Evolutionary conservation across 2,329 filamentous ascomycete genomes (phyloP).

Genomic region (Alternaria arborescens): DNA sequence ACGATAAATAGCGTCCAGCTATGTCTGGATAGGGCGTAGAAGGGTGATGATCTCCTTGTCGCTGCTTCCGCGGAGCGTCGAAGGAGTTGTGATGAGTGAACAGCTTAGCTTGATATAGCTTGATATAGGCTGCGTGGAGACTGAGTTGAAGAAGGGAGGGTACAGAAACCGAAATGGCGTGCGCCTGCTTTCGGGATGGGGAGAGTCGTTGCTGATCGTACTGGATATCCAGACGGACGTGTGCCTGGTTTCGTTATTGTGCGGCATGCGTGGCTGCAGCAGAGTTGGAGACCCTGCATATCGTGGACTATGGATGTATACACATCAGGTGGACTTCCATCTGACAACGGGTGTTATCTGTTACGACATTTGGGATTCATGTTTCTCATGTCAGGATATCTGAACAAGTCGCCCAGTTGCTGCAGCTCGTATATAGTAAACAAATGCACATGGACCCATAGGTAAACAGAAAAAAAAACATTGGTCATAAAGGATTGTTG

Average conservation of each 20-base stretch:
- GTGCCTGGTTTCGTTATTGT: not conserved
- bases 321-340: not conserved
- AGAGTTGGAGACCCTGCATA: not conserved
- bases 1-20: not conserved
- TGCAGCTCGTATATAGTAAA: not conserved
- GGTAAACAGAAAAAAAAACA: not conserved
- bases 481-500: not conserved
- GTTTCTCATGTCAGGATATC: not conserved
- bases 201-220: not conserved
- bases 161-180: not conserved
- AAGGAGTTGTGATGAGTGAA: constrained; percentile 4
- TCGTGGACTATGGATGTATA: not conserved
- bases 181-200: not conserved
- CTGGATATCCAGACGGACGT: not conserved
- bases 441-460: not conserved
- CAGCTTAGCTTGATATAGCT: not conserved
- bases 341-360: not conserved
- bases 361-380: not conserved
- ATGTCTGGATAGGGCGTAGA: constrained; percentile 2
- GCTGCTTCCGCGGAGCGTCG: constrained; percentile 3
- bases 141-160: not conserved
- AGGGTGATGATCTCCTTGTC: not conserved
- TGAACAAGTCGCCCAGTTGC: not conserved
- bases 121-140: constrained; percentile 3
- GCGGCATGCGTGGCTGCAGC: not conserved